Evolutionary conservation across 768 basidiomycete genomes (phyloP), one percentile per base, ranked within the genome.

Genomic region (Hericium erinaceus): DNA sequence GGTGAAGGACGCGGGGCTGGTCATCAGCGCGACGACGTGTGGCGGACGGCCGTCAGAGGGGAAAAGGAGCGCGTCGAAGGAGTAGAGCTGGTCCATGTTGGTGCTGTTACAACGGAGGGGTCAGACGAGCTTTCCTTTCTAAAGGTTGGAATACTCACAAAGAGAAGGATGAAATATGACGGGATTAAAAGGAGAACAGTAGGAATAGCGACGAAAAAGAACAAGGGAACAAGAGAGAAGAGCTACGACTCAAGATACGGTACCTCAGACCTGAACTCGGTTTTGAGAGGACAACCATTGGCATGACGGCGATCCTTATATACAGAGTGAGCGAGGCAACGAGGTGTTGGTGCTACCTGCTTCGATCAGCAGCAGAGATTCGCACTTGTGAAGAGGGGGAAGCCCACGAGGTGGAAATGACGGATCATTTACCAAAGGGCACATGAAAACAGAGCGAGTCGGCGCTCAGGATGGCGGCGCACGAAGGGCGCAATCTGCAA

Each of bases 1-100:
- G 37, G 46, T 59, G 56, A 57, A 52, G 55, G 53, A 58, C 39
- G 56, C 70, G 40, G 70, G 81, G 80, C 86, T 90, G 22, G 87
- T 87, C 84, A 84, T 84, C 58, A 92, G 78, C 56, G 77, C 73
- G 39, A 91, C 84, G 56, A 90, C 72, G 48, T 84, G 83, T 16
- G 89, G 87, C 22, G 83, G 79, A 40, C 87, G 86, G 57, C 83
- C 85, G 78, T 92, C 89, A 39, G 85, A 81, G 26, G 89, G 88
- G 67, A 92, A 86, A 60, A 91, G 75, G 61, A 92, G 80, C 48
- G 86, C 86, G 22, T 87, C 81, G 65, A 77, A 84, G n/a, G 80
- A 74, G 33, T 74, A 68, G 58, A 86, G 72, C 61, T 82, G 79
- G 65, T 86, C 85, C 87, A 89, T 89, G 44, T 58, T 62, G 38